Evolutionary conservation across 2,329 filamentous ascomycete genomes (phyloP).

Genomic region (Thermothelomyces thermophilus): DNA sequence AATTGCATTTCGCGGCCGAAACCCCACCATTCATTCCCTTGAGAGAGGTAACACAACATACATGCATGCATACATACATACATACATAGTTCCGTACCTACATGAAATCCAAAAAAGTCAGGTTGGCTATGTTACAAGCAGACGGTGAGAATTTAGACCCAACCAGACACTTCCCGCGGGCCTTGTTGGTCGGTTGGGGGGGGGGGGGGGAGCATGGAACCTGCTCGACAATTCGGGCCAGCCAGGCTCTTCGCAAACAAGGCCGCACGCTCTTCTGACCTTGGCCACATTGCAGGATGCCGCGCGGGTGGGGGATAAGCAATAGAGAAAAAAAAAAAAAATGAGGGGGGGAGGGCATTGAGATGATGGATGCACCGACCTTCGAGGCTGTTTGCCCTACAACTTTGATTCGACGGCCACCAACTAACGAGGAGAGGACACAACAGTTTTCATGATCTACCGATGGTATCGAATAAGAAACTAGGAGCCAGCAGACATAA

Average conservation of each 20-base stretch:
- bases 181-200: not conserved
- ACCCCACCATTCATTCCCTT: not conserved
- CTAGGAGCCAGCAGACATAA: conserved; percentile 1
- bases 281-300: not conserved
- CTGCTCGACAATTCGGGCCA: not conserved
- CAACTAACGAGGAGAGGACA: not conserved
- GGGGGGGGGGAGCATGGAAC: not conserved
- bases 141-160: not conserved
- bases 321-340: not conserved
- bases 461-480: conserved; percentile 23
- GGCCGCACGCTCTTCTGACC: not conserved
- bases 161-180: not conserved
- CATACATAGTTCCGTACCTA: no score
- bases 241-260: not conserved
- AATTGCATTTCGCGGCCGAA: not conserved
- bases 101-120: no score
- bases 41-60: no score
- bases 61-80: no score
- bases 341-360: no score
- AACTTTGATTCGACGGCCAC: no score
- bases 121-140: no score
- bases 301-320: conserved; percentile 2
- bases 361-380: no score
- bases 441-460: conserved; percentile 21
- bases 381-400: no score